phyloP scores from a whole-genome alignment of 768 basidiomycete species.

The Boletales sp. region DNA sequence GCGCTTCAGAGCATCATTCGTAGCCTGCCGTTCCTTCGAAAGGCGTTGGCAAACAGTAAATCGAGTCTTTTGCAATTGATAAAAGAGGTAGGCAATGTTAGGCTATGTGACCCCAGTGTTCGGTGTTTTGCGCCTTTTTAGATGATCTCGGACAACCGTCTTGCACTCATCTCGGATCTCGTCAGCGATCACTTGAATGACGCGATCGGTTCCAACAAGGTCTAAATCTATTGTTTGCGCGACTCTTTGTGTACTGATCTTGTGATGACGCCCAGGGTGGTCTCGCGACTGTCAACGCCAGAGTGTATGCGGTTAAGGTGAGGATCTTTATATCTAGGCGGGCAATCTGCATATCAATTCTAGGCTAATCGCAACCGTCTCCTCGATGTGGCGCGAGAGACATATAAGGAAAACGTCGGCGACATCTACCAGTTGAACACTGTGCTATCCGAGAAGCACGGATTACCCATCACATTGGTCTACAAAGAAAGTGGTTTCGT shows the following conservation, averaged over 20 bases:
- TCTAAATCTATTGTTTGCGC: constrained; percentile 19
- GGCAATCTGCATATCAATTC: neutral
- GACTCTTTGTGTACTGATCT: neutral
- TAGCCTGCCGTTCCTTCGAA: constrained; percentile 59
- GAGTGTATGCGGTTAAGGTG: constrained; percentile 87
- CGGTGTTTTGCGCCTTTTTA: constrained; percentile 21
- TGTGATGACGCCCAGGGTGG: constrained; percentile 47
- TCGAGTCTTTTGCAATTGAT: constrained; percentile 63
- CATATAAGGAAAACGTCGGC: constrained; percentile 88
- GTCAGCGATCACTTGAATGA: constrained; percentile 72
- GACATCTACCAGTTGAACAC: constrained; percentile 76
- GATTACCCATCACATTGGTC: constrained; percentile 59
- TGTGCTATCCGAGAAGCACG: constrained; percentile 56
- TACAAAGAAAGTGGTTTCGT: constrained; percentile 76
- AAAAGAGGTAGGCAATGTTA: constrained; percentile 41
- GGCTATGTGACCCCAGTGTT: neutral
- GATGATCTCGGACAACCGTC: constrained; percentile 75
- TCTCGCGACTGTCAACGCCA: constrained; percentile 68
- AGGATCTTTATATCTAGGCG: neutral
- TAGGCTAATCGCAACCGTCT: constrained; percentile 77
- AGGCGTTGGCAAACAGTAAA: constrained; percentile 54
- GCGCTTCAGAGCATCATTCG: constrained; percentile 70
- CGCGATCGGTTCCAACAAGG: constrained; percentile 58
- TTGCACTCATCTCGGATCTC: constrained; percentile 56
- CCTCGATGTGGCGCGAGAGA: constrained; percentile 92